Conservation (phyloP, 2,329 filamentous ascomycete genomes). For the Sclerotinia glacialis region DNA sequence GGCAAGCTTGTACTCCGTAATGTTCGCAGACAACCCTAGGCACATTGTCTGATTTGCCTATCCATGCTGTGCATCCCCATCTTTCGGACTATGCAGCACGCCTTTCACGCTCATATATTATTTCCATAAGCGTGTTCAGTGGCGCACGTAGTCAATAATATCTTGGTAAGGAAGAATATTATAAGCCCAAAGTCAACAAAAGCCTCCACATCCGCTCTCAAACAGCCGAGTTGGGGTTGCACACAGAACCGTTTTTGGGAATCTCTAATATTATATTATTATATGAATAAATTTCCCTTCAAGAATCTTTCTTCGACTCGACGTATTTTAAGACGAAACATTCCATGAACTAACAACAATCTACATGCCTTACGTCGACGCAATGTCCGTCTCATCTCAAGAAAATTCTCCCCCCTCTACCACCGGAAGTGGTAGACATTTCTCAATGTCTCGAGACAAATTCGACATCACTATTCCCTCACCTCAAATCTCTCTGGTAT, state of each 20-base stretch:
- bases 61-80: conserved; percentile 20
- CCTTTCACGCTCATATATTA: conserved; percentile 5
- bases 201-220: conserved; percentile 17
- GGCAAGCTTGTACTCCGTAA: conserved; percentile 24
- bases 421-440: conserved; percentile 31
- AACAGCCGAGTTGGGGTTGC: conserved; percentile 19
- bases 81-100: conserved; percentile 3
- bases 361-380: conserved; percentile 24
- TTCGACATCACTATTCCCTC: conserved; percentile 36
- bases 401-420: conserved; percentile 37
- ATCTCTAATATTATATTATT: background rate
- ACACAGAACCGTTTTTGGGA: conserved; percentile 17
- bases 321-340: background rate
- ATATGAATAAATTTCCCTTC: conserved; percentile 4
- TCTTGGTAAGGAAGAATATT: conserved; percentile 29
- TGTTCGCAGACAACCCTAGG: conserved; percentile 24
- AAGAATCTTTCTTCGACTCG: background rate
- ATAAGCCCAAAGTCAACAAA: conserved; percentile 26
- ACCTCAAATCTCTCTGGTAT: conserved; percentile 33
- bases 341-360: conserved; percentile 27
- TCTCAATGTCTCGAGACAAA: conserved; percentile 37
- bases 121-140: conserved; percentile 23
- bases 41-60: conserved; percentile 36
- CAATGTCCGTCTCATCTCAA: conserved; percentile 38
- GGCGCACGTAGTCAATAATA: conserved; percentile 30